phyloP scores from a whole-genome alignment of 768 basidiomycete species.

The Auriscalpium microsporum region DNA sequence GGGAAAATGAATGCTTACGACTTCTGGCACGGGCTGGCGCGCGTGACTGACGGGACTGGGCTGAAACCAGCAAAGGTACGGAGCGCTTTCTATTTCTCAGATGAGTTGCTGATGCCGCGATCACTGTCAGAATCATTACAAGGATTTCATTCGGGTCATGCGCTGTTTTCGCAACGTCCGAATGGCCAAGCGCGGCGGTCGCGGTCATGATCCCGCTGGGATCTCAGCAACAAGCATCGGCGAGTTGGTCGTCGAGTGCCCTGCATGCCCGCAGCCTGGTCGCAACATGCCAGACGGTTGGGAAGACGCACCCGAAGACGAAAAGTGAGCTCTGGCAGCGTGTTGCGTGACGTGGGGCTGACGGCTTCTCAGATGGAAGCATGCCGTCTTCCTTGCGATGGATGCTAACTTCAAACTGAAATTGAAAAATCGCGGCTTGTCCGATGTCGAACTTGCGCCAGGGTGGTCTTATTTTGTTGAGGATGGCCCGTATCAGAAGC shows the following conservation, averaged over 20 bases:
- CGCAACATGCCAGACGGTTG: not conserved
- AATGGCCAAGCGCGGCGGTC: slow-evolving; percentile 15
- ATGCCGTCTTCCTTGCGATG: slow-evolving; percentile 6
- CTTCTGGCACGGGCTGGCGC: slow-evolving; percentile 7
- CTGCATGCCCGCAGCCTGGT: slow-evolving; percentile 4
- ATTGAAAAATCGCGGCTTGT: not conserved
- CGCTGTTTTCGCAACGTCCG: slow-evolving; percentile 17
- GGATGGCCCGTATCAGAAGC: not conserved
- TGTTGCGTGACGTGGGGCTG: not conserved
- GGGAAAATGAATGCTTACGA: slow-evolving; percentile 11
- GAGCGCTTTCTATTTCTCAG: too few relatives aligned
- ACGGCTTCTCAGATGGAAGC: not conserved
- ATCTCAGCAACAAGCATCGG: not conserved
- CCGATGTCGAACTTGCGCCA: not conserved
- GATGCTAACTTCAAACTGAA: slow-evolving; percentile 7
- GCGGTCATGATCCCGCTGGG: slow-evolving; percentile 15
- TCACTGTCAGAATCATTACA: too few relatives aligned
- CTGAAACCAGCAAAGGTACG: not conserved
- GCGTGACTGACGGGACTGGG: slow-evolving; percentile 6
- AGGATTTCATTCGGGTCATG: slow-evolving; percentile 7
- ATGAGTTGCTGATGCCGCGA: too few relatives aligned
- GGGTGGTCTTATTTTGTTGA: slow-evolving; percentile 3
- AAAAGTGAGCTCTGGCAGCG: not conserved
- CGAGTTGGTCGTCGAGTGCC: slow-evolving; percentile 2
- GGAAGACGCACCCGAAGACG: not conserved